These are phyloP conservation scores for Didymella arachidicola DNA, from an alignment of 2,329 filamentous ascomycete genomes.

Conservation along the genomic window DNA sequence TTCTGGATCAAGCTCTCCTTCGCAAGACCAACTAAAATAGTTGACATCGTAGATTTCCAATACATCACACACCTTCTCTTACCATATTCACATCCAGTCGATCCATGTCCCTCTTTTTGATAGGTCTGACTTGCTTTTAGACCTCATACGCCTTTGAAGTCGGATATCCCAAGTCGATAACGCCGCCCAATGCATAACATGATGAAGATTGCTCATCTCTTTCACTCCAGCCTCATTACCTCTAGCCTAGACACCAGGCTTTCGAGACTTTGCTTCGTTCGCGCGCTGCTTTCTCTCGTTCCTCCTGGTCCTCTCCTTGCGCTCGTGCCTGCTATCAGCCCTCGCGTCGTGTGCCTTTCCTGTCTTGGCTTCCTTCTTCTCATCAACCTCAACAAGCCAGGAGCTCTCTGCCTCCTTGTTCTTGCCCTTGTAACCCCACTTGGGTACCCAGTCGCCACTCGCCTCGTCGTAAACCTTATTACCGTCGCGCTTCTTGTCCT, in stretches of 20 bases:
- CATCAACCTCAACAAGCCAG: conserved; percentile 92
- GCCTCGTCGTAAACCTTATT: conserved; percentile 86
- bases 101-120: neutral
- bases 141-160: conserved; percentile 23
- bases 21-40: too few relatives aligned
- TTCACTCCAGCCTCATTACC: conserved; percentile 17
- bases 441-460: conserved; percentile 86
- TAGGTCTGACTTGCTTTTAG: conserved; percentile 16
- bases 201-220: conserved; percentile 22
- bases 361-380: conserved; percentile 70
- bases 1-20: neutral
- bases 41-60: neutral
- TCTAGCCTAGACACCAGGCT: conserved; percentile 45
- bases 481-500: conserved; percentile 81
- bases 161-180: conserved; percentile 30
- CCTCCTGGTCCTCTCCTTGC: conserved; percentile 56
- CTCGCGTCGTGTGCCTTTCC: conserved; percentile 66
- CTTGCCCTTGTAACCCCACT: conserved; percentile 93
- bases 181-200: conserved; percentile 43
- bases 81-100: neutral
- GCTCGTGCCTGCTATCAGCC: conserved; percentile 67
- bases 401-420: conserved; percentile 84
- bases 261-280: conserved; percentile 73
- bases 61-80: neutral
- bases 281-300: conserved; percentile 55